Percentiles rank a stretch among this genome's conserved stretches.
Evolutionary conservation across 495 filamentous ascomycete genomes (phyloP).

Genomic region (Chaetomium fimeti): DNA sequence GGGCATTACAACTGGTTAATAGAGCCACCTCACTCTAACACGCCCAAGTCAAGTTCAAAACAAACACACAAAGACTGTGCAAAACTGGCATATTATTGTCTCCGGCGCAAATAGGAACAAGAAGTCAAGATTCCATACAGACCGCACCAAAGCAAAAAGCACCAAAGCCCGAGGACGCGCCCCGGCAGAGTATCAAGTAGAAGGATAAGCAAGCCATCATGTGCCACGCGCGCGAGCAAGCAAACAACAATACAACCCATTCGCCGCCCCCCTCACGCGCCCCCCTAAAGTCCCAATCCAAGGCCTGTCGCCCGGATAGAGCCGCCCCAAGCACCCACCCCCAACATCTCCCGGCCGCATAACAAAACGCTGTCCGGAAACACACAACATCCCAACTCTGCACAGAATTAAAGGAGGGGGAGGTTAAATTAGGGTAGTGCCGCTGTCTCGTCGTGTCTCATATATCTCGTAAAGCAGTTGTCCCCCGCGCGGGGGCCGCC

Average conservation of each 20-base stretch:
- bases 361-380: conserved; percentile 19
- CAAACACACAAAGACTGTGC: conserved; percentile 17
- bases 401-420: conserved; percentile 22
- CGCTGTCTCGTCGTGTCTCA: conserved; percentile 37
- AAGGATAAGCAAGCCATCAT: conserved; percentile 21
- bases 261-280: conserved; percentile 11
- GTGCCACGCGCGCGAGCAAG: conserved; percentile 14
- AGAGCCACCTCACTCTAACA: background rate
- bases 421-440: conserved; percentile 26
- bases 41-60: background rate
- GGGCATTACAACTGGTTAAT: background rate
- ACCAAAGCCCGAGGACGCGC: conserved; percentile 31
- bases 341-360: conserved; percentile 14
- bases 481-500: background rate
- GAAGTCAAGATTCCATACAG: conserved; percentile 21
- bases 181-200: conserved; percentile 31
- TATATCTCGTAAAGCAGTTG: conserved; percentile 37
- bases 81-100: conserved; percentile 36
- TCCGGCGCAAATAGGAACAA: conserved; percentile 33
- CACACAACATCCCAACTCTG: conserved; percentile 35
- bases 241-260: conserved; percentile 24
- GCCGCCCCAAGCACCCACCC: no score
- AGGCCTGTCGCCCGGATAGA: conserved; percentile 2
- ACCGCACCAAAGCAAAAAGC: conserved; percentile 18
- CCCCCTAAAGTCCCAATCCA: background rate